Conservation (phyloP, 768 basidiomycete genomes). For the Lactarius akahatsu region DNA sequence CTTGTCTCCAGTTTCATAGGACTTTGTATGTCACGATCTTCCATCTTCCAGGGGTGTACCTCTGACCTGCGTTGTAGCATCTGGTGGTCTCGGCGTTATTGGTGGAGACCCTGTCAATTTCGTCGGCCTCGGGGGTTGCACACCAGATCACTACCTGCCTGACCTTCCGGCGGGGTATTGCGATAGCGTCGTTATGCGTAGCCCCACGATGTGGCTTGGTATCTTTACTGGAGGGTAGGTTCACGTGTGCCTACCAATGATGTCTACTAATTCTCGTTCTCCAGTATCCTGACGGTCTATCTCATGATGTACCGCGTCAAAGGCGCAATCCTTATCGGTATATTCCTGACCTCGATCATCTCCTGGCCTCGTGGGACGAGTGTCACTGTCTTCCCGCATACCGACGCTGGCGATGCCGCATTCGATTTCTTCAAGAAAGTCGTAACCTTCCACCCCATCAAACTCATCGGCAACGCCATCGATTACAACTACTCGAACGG, state of each 20-base stretch:
- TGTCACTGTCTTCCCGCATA: conserved; percentile 83
- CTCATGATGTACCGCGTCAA: conserved; percentile 84
- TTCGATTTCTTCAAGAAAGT: conserved; percentile 87
- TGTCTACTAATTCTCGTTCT: background rate
- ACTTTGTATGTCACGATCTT: conserved; percentile 47
- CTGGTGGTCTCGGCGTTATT: conserved; percentile 69
- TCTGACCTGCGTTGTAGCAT: conserved; percentile 40
- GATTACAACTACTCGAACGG: conserved; percentile 52
- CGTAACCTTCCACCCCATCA: conserved; percentile 67
- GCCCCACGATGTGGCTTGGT: conserved; percentile 85
- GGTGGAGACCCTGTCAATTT: conserved; percentile 70
- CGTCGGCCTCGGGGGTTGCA: conserved; percentile 77
- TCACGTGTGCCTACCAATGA: background rate
- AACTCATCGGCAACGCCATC: conserved; percentile 62
- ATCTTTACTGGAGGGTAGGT: conserved; percentile 78
- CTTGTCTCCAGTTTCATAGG: conserved; percentile 60
- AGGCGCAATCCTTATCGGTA: conserved; percentile 80
- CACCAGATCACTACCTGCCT: conserved; percentile 44
- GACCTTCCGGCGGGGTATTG: conserved; percentile 61
- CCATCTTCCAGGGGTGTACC: background rate
- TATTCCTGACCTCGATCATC: conserved; percentile 77
- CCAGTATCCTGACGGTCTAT: conserved; percentile 69
- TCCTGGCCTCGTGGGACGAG: conserved; percentile 84
- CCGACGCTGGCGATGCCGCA: conserved; percentile 58
- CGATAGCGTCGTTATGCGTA: conserved; percentile 58